Percentiles rank a stretch among this genome's conserved stretches.
Evolutionary conservation across 2,329 filamentous ascomycete genomes (phyloP).

Genomic region (Penicillium expansum): DNA sequence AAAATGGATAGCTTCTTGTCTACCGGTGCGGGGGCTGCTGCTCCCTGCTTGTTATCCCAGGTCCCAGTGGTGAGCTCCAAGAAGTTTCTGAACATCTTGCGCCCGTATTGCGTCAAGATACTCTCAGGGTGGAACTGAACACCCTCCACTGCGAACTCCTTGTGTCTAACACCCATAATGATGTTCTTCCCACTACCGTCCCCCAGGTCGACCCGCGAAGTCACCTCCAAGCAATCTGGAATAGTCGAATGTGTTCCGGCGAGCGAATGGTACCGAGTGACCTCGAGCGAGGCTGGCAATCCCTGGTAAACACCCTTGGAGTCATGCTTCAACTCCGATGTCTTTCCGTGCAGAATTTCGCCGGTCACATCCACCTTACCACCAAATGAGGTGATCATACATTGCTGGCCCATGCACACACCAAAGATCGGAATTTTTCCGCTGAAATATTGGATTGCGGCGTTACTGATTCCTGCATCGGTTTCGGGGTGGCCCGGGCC

Average conservation of each 20-base stretch:
- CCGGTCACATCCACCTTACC: constrained; percentile 89
- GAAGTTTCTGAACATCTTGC: constrained; percentile 90
- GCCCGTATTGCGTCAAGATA: constrained; percentile 85
- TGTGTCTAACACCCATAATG: constrained; percentile 96
- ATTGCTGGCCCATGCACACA: constrained; percentile 99
- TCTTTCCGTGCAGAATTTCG: constrained; percentile 97
- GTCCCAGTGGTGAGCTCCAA: constrained; percentile 82
- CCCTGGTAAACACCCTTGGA: constrained; percentile 84
- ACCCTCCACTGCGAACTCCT: constrained; percentile 84
- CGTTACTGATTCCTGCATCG: constrained; percentile 90
- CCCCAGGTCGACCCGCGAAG: constrained; percentile 77
- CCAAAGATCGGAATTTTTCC: constrained; percentile 94
- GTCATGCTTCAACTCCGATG: constrained; percentile 85
- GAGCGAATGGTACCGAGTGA: constrained; percentile 94
- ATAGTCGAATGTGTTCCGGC: constrained; percentile 87
- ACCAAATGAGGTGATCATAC: constrained; percentile 91
- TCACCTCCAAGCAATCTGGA: constrained; percentile 80
- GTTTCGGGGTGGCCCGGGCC: constrained; percentile 89
- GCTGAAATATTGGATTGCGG: constrained; percentile 84
- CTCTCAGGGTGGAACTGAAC: constrained; percentile 98
- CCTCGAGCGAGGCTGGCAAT: constrained; percentile 75
- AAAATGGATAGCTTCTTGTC: constrained; percentile 78
- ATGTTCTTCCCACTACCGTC: constrained; percentile 74
- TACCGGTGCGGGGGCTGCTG: constrained; percentile 27
- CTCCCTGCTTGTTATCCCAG: constrained; percentile 73